Evolutionary conservation across 495 filamentous ascomycete species (phyloP).

Genomic region (Xylaria flabelliformis): DNA sequence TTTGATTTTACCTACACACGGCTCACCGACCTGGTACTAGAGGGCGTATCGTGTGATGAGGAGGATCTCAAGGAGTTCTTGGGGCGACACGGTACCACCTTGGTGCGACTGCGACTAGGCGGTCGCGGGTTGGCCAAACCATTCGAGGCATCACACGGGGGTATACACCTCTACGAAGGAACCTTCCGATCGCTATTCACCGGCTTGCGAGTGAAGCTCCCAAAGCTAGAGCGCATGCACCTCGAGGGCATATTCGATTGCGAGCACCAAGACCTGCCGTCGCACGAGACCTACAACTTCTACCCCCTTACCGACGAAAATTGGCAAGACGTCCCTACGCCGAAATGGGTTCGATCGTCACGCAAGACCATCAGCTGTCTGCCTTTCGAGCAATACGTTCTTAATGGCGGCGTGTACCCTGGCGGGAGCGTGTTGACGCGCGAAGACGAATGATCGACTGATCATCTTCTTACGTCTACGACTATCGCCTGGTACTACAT

Average conservation of each 20-base stretch:
- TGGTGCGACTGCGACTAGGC: conserved; percentile 51
- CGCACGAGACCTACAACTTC: conserved; percentile 53
- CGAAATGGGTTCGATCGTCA: conserved; percentile 36
- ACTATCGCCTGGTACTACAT: neutral
- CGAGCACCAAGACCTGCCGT: conserved; percentile 44
- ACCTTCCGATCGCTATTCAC: conserved; percentile 50
- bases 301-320: conserved; percentile 50
- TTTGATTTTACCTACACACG: conserved; percentile 45
- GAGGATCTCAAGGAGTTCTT: conserved; percentile 53
- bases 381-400: conserved; percentile 51
- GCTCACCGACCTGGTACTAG: conserved; percentile 53
- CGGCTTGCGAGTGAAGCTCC: conserved; percentile 45
- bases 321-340: conserved; percentile 43
- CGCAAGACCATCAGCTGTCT: conserved; percentile 49
- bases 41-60: conserved; percentile 52
- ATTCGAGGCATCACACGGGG: conserved; percentile 48
- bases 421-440: conserved; percentile 29
- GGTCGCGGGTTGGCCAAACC: conserved; percentile 52
- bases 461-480: neutral
- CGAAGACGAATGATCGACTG: conserved; percentile 26
- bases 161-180: conserved; percentile 53
- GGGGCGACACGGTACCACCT: conserved; percentile 48
- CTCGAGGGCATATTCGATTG: conserved; percentile 55
- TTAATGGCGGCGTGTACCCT: conserved; percentile 50
- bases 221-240: conserved; percentile 48